Evolutionary conservation across 1,139 yeast species (phyloP).

Genomic region (Pneumocystis canis): DNA sequence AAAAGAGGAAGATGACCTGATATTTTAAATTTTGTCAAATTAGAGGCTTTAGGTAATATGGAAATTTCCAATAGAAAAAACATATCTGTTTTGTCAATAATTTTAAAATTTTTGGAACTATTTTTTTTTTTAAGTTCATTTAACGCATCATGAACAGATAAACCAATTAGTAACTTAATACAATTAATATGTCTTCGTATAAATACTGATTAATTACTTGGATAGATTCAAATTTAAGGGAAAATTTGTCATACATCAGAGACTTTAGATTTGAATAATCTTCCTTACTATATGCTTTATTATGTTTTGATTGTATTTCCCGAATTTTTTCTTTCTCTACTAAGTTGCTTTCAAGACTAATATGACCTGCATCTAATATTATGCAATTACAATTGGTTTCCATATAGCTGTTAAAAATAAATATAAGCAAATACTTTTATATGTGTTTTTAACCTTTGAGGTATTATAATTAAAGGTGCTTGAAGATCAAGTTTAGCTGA

Average conservation of each 20-base stretch:
- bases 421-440: background rate
- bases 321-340: conserved; percentile 59
- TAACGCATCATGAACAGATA: conserved; percentile 63
- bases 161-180: conserved; percentile 51
- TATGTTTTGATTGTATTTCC: conserved; percentile 51
- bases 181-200: background rate
- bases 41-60: conserved; percentile 65
- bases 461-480: conserved; percentile 84
- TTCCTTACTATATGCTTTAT: conserved; percentile 48
- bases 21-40: conserved; percentile 55
- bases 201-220: conserved; percentile 3
- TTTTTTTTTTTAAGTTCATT: conserved; percentile 39
- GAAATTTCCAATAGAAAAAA: conserved; percentile 64
- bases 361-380: conserved; percentile 90
- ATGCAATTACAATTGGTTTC: conserved; percentile 80
- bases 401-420: conserved; percentile 19
- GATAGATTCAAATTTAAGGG: conserved; percentile 64
- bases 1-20: conserved; percentile 72
- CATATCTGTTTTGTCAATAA: conserved; percentile 64
- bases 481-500: conserved; percentile 76
- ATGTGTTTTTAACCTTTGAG: conserved; percentile 43
- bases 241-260: conserved; percentile 80
- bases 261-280: conserved; percentile 62
- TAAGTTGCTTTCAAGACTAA: conserved; percentile 66
- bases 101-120: conserved; percentile 35